Percentiles rank a stretch among this genome's conserved stretches.
Conservation (phyloP, 208 protist species). For the Leishmania turanica region DNA sequence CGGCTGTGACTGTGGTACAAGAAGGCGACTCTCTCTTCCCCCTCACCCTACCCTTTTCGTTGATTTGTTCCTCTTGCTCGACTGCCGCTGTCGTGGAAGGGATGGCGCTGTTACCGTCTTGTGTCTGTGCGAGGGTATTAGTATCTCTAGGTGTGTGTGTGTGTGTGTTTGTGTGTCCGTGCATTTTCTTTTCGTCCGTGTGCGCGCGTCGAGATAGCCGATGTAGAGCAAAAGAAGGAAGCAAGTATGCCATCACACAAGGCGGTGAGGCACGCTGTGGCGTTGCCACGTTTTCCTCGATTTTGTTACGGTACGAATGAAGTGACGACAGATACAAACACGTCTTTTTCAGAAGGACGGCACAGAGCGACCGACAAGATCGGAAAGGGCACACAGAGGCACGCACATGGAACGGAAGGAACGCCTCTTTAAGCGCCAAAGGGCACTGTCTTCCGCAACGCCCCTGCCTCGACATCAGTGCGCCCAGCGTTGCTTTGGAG, state of each 20-base stretch:
- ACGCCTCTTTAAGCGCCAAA: background rate
- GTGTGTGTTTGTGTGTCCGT: background rate
- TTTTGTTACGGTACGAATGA: background rate
- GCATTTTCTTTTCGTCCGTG: background rate
- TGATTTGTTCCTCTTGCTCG: background rate
- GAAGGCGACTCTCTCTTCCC: background rate
- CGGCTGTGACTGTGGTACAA: background rate
- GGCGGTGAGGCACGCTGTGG: background rate
- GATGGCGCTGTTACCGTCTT: background rate
- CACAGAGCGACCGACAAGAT: background rate
- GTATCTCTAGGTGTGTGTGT: background rate
- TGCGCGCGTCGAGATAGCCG: background rate
- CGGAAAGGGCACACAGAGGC: background rate
- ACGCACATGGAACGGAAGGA: background rate
- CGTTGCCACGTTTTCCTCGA: background rate
- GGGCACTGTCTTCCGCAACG: too few species aligned
- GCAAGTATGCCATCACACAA: background rate
- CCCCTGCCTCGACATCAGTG: background rate
- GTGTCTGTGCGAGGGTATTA: background rate
- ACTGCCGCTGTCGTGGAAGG: background rate
- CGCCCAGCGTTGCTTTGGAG: background rate
- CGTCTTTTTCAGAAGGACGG: background rate
- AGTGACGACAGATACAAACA: background rate
- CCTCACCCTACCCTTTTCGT: background rate
- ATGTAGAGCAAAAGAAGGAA: background rate